phyloP scores from a whole-genome alignment of 257 asterid genomes.

The Solanum virginianum region DNA sequence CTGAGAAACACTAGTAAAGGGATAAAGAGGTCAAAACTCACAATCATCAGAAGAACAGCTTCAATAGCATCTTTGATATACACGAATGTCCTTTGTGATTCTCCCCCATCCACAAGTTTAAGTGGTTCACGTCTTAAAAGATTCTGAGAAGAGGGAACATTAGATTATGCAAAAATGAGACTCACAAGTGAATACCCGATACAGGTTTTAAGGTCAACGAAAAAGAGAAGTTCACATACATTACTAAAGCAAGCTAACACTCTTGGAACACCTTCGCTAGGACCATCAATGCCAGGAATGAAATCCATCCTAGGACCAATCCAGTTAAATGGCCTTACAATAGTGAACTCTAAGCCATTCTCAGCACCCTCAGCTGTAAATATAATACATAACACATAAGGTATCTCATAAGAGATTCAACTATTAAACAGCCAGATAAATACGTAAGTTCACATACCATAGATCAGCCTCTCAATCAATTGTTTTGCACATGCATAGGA shows the following conservation, averaged over 20 bases:
- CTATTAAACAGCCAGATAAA: background rate
- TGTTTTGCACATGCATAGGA: conserved; percentile 96
- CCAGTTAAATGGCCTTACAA: conserved; percentile 98
- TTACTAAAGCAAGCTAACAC: conserved; percentile 97
- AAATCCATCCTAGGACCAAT: conserved; percentile 98
- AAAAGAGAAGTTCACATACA: conserved; percentile 21
- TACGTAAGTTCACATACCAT: conserved; percentile 41
- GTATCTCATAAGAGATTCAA: background rate
- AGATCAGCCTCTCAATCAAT: conserved; percentile 83
- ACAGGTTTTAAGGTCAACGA: background rate
- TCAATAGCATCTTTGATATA: conserved; percentile 92
- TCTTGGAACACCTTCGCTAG: conserved; percentile 96
- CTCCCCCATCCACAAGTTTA: conserved; percentile 94
- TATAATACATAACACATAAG: background rate
- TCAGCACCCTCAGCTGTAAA: conserved; percentile 94
- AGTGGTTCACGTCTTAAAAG: conserved; percentile 81
- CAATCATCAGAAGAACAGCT: conserved; percentile 86
- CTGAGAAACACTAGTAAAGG: background rate
- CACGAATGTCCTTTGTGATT: conserved; percentile 88
- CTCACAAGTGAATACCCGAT: background rate
- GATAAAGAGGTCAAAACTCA: conserved; percentile 21
- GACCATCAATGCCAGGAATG: conserved; percentile 96
- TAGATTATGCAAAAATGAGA: background rate
- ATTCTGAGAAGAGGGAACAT: conserved; percentile 32
- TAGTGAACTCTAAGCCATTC: conserved; percentile 85